Percentiles rank a stretch among this genome's conserved stretches.
Conservation (phyloP, 305 asterid species). For the Solanum hybrid region DNA sequence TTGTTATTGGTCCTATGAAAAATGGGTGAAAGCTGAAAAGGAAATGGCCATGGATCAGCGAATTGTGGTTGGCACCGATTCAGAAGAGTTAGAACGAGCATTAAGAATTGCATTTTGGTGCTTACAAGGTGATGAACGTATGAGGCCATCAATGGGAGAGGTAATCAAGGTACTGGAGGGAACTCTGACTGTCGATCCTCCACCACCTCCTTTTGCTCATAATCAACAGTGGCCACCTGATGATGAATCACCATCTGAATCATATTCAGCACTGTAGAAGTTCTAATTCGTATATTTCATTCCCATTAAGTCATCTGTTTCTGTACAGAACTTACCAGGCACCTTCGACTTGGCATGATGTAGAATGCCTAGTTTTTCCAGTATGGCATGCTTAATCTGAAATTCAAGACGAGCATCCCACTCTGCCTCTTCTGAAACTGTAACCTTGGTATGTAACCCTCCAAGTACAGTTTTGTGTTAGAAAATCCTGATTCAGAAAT, state of each 20-base stretch:
- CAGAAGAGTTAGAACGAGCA: slow-evolving; percentile 29
- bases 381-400: neutral
- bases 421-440: neutral
- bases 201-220: slow-evolving; percentile 21
- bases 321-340: slow-evolving; percentile 9
- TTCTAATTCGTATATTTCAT: neutral
- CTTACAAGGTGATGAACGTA: slow-evolving; percentile 27
- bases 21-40: slow-evolving; percentile 16
- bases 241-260: neutral
- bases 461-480: neutral
- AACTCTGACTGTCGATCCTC: slow-evolving; percentile 23
- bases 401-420: neutral
- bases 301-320: neutral
- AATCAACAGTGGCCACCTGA: slow-evolving; percentile 1
- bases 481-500: neutral
- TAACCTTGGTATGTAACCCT: slow-evolving; percentile 20
- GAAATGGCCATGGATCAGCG: slow-evolving; percentile 18
- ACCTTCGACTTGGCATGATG: neutral
- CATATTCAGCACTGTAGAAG: neutral
- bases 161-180: slow-evolving; percentile 37
- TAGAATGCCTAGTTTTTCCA: neutral
- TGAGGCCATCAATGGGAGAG: slow-evolving; percentile 47
- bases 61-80: slow-evolving; percentile 14
- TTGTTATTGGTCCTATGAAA: slow-evolving; percentile 22
- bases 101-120: slow-evolving; percentile 37